Conservation (phyloP, 1,284 basidiomycete species). For the Puccinia brachypodii region DNA sequence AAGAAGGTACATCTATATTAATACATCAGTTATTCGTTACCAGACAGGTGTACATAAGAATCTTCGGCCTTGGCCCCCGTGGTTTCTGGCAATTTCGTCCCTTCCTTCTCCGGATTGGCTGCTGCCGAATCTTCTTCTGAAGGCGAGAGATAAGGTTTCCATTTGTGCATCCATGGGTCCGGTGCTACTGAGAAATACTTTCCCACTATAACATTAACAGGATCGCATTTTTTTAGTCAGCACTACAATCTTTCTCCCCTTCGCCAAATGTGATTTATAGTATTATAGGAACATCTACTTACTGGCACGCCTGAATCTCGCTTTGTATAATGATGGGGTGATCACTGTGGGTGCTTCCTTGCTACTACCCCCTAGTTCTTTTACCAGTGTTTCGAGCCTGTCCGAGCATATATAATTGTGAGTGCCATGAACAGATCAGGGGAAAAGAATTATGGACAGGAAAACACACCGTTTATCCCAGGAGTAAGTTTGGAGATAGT, state of each 20-base stretch:
- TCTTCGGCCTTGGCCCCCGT: constrained; percentile 33
- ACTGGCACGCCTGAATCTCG: constrained; percentile 47
- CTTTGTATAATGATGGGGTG: constrained; percentile 48
- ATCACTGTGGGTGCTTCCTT: constrained; percentile 48
- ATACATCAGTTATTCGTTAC: constrained; percentile 14
- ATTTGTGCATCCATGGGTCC: constrained; percentile 46
- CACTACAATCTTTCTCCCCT: not conserved
- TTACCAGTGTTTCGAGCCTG: constrained; percentile 48
- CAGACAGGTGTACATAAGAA: constrained; percentile 35
- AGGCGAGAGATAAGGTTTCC: constrained; percentile 42
- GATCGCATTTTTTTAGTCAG: not conserved
- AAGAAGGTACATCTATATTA: not conserved
- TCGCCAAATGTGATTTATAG: not conserved
- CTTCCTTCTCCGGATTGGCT: constrained; percentile 17
- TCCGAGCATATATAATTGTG: not conserved
- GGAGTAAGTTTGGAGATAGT: constrained; percentile 47
- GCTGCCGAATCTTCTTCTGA: constrained; percentile 30
- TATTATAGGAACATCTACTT: not conserved
- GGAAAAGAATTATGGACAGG: not conserved
- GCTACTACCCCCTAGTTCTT: constrained; percentile 47
- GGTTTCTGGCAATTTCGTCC: constrained; percentile 20
- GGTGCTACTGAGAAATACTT: constrained; percentile 43
- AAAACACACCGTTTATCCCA: constrained; percentile 46
- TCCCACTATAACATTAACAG: constrained; percentile 13
- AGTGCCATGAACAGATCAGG: not conserved